phyloP scores from a whole-genome alignment of 1,284 basidiomycete species.

The Ganoderma sinense region DNA sequence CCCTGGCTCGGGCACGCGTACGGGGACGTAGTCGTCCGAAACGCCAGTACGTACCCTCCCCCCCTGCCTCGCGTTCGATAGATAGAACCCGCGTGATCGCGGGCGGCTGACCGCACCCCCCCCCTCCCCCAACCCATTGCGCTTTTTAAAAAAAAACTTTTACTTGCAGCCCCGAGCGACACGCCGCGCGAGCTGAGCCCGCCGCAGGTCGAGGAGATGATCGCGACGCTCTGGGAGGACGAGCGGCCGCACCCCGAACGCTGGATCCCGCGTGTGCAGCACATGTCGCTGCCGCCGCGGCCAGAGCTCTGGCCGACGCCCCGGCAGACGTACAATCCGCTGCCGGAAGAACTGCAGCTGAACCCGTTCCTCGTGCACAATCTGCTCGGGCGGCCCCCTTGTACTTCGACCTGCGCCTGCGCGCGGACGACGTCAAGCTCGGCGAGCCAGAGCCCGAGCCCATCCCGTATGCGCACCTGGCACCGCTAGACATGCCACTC shows the following conservation, averaged over 20 bases:
- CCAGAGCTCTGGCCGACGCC: constrained; percentile 54
- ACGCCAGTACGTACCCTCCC: constrained; percentile 35
- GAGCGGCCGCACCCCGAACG: constrained; percentile 49
- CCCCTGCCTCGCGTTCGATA: neutral
- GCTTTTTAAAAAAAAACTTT: no score
- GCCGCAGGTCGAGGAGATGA: constrained; percentile 44
- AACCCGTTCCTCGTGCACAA: constrained; percentile 62
- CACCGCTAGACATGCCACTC: neutral
- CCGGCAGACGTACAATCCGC: constrained; percentile 44
- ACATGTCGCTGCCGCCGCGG: constrained; percentile 56
- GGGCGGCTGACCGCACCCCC: constrained; percentile 9
- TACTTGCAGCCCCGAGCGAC: constrained; percentile 31
- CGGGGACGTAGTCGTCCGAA: constrained; percentile 31
- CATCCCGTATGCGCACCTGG: neutral
- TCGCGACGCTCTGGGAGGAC: constrained; percentile 40
- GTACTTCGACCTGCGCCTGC: constrained; percentile 52
- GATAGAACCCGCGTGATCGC: neutral
- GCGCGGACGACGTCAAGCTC: constrained; percentile 31
- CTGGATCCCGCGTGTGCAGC: constrained; percentile 56
- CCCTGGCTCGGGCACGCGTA: constrained; percentile 29
- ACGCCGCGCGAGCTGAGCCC: constrained; percentile 32
- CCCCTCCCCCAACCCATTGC: no score
- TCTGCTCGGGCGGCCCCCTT: constrained; percentile 52
- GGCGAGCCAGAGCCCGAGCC: neutral
- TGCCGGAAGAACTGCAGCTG: constrained; percentile 51